Percentiles rank a stretch among this genome's conserved stretches.
These are phyloP conservation scores for Balansia obtecta DNA, from an alignment of 2,329 filamentous ascomycete species.

Conservation along the genomic window DNA sequence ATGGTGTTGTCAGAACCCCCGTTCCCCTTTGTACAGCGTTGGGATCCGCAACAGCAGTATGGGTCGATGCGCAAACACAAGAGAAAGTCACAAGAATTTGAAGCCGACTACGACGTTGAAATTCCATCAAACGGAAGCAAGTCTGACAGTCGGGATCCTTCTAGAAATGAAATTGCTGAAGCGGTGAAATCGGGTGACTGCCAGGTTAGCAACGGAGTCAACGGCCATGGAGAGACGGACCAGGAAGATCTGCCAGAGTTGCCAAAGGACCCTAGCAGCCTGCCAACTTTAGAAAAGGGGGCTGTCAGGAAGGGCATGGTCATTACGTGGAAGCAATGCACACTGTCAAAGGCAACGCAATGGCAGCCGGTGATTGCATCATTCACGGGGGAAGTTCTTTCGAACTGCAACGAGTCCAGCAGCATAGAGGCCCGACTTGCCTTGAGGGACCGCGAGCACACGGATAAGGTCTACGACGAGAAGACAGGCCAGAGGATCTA, in stretches of 20 bases:
- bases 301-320: constrained; percentile 47
- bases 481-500: constrained; percentile 62
- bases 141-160: constrained; percentile 5
- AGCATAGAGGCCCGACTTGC: constrained; percentile 53
- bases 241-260: constrained; percentile 49
- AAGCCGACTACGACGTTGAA: constrained; percentile 18
- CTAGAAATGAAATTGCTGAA: constrained; percentile 1
- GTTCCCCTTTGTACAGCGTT: constrained; percentile 81
- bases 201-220: not conserved
- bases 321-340: constrained; percentile 55
- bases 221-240: not conserved
- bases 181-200: not conserved
- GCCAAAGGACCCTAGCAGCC: constrained; percentile 40
- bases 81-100: constrained; percentile 24
- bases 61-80: constrained; percentile 36
- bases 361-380: constrained; percentile 53
- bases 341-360: constrained; percentile 46
- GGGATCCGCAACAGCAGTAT: constrained; percentile 62
- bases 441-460: constrained; percentile 49
- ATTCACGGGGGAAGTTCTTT: constrained; percentile 55
- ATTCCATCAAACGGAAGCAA: constrained; percentile 11
- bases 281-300: constrained; percentile 36
- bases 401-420: constrained; percentile 34
- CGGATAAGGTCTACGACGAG: constrained; percentile 49
- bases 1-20: constrained; percentile 63